phyloP scores from a whole-genome alignment of 225 moss, liverwort and hornwort genomes.

The Marchantia polymorpha region DNA sequence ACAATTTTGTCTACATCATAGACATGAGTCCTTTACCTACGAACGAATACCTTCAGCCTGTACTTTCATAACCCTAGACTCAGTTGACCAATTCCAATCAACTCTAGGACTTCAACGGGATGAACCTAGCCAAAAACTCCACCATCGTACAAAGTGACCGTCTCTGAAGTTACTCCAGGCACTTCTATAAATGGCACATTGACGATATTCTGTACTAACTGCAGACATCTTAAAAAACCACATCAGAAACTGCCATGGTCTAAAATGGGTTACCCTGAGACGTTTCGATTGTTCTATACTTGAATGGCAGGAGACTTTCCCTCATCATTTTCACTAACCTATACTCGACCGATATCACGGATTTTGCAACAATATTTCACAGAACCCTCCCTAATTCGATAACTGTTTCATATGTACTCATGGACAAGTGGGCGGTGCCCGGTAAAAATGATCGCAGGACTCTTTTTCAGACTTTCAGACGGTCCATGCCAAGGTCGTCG shows the following conservation, averaged over 20 bases:
- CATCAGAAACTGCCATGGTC: background rate
- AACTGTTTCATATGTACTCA: slow-evolving; percentile 1
- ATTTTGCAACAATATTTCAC: slow-evolving; percentile 1
- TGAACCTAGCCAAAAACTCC: background rate
- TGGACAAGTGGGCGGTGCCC: background rate
- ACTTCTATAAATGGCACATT: background rate
- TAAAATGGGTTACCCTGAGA: background rate
- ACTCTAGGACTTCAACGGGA: background rate
- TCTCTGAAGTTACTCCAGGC: background rate
- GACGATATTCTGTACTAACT: background rate
- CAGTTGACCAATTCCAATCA: background rate
- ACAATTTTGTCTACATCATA: background rate
- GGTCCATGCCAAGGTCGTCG: background rate
- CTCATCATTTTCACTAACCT: background rate
- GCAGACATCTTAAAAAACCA: background rate
- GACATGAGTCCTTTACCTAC: background rate
- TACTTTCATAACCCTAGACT: background rate
- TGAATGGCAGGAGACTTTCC: slow-evolving; percentile 1
- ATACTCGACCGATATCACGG: background rate
- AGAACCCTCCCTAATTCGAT: background rate
- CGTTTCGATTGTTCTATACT: background rate
- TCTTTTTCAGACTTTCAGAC: background rate
- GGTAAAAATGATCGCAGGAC: background rate
- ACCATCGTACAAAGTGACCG: background rate
- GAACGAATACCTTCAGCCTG: background rate